phyloP scores from a whole-genome alignment of 2,329 filamentous ascomycete genomes.

The Septoria linicola region DNA sequence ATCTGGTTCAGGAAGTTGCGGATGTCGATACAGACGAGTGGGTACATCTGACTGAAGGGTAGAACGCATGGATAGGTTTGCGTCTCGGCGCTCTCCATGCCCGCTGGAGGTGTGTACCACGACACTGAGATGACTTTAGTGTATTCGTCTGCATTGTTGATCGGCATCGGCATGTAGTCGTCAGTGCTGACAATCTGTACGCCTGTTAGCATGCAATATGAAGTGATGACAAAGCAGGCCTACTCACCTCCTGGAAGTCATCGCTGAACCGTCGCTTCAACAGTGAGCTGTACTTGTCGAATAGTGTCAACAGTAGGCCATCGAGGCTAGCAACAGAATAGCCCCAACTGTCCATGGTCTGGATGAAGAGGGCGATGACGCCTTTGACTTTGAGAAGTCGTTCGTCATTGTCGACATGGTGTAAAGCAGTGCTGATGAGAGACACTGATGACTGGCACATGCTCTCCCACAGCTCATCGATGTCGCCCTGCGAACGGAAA shows the following conservation, averaged over 20 bases:
- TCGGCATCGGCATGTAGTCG: slow-evolving; percentile 99
- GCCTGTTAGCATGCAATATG: slow-evolving; percentile 15
- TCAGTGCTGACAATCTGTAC: slow-evolving; percentile 73
- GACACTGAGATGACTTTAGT: slow-evolving; percentile 94
- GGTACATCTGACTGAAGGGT: slow-evolving; percentile 98
- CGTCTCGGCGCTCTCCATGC: slow-evolving; percentile 70
- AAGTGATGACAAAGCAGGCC: not conserved
- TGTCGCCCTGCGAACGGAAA: slow-evolving; percentile 77
- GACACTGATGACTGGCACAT: slow-evolving; percentile 88
- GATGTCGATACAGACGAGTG: slow-evolving; percentile 96
- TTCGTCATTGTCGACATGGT: slow-evolving; percentile 82
- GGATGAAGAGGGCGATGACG: slow-evolving; percentile 87
- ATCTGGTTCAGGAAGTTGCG: slow-evolving; percentile 97
- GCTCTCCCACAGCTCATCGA: slow-evolving; percentile 98
- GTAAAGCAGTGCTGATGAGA: slow-evolving; percentile 75
- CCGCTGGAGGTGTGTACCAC: slow-evolving; percentile 75
- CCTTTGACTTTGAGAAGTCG: slow-evolving; percentile 92
- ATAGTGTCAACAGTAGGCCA: slow-evolving; percentile 79
- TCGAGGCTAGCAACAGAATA: slow-evolving; percentile 83
- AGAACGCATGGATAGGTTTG: slow-evolving; percentile 86
- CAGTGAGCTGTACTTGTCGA: slow-evolving; percentile 89
- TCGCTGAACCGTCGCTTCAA: slow-evolving; percentile 89
- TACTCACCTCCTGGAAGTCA: slow-evolving; percentile 80
- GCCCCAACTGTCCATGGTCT: slow-evolving; percentile 96
- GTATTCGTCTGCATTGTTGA: slow-evolving; percentile 85